phyloP scores from a whole-genome alignment of 345 rosid species.

The Eucalyptus melliodora region DNA sequence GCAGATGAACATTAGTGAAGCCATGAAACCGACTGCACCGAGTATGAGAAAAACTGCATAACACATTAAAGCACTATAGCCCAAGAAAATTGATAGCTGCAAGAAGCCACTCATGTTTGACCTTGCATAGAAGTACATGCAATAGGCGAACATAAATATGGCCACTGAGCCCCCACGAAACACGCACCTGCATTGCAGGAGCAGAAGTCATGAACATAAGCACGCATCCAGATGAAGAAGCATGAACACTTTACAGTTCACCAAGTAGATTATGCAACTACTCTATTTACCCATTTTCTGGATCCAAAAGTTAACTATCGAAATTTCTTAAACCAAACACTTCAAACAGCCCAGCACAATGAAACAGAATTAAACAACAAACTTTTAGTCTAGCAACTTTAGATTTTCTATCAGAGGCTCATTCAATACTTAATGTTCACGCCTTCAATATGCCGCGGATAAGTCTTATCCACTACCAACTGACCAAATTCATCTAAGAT shows the following conservation, averaged over 20 bases:
- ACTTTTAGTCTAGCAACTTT: neutral
- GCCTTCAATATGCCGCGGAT: neutral
- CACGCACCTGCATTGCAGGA: constrained; percentile 46
- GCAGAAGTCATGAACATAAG: neutral
- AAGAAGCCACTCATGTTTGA: constrained; percentile 60
- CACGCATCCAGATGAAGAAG: neutral
- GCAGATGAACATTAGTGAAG: constrained; percentile 54
- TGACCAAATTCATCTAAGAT: neutral
- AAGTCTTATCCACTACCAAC: neutral
- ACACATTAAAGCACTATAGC: constrained; percentile 62
- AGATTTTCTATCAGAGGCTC: neutral
- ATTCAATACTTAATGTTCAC: neutral
- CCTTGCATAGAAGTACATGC: constrained; percentile 4
- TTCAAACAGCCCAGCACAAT: neutral
- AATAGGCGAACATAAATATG: constrained; percentile 61
- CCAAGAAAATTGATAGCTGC: constrained; percentile 63
- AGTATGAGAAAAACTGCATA: constrained; percentile 67
- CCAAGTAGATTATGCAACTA: neutral
- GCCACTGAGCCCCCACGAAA: constrained; percentile 58
- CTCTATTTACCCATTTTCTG: neutral
- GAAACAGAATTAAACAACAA: neutral
- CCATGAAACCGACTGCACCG: constrained; percentile 43
- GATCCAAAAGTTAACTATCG: neutral
- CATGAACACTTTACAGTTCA: neutral
- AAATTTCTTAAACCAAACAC: neutral